Percentiles rank a stretch among this genome's conserved stretches.
These are phyloP conservation scores for Scenedesmus sp. DNA, from an alignment of 163 green algal genomes.

Conservation along the genomic window DNA sequence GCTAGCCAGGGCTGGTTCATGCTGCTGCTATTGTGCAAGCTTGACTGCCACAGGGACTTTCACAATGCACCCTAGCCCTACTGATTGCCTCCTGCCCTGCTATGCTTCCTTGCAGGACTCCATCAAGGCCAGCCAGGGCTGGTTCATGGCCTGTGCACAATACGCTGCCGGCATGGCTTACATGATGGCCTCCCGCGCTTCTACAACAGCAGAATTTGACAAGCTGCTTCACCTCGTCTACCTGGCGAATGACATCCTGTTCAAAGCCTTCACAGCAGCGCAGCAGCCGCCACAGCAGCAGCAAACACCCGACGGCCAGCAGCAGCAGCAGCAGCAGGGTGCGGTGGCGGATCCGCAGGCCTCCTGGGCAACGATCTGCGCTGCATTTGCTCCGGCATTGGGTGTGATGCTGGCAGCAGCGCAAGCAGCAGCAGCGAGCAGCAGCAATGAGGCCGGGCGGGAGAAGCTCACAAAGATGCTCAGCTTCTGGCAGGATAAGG, in stretches of 20 bases:
- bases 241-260: slow-evolving; percentile 88
- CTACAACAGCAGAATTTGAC: slow-evolving; percentile 60
- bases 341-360: background rate
- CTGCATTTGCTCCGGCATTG: slow-evolving; percentile 72
- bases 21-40: background rate
- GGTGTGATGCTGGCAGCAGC: slow-evolving; percentile 71
- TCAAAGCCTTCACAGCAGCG: slow-evolving; percentile 67
- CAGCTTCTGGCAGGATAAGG: slow-evolving; percentile 74
- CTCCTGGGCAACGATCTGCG: slow-evolving; percentile 53
- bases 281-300: slow-evolving; percentile 43
- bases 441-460: slow-evolving; percentile 9
- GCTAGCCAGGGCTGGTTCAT: background rate
- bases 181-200: slow-evolving; percentile 65
- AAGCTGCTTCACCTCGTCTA: slow-evolving; percentile 84
- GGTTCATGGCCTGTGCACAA: slow-evolving; percentile 78
- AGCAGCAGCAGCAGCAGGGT: background rate
- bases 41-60: background rate
- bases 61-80: background rate
- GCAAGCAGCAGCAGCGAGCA: slow-evolving; percentile 14
- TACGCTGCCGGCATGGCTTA: slow-evolving; percentile 74
- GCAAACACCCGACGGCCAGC: slow-evolving; percentile 3
- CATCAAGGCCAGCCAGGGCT: slow-evolving; percentile 79
- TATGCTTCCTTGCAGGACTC: slow-evolving; percentile 63
- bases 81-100: background rate
- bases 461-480: slow-evolving; percentile 71